Evolutionary conservation across 208 protist species (phyloP).

Genomic region (Crithidia expoeki): DNA sequence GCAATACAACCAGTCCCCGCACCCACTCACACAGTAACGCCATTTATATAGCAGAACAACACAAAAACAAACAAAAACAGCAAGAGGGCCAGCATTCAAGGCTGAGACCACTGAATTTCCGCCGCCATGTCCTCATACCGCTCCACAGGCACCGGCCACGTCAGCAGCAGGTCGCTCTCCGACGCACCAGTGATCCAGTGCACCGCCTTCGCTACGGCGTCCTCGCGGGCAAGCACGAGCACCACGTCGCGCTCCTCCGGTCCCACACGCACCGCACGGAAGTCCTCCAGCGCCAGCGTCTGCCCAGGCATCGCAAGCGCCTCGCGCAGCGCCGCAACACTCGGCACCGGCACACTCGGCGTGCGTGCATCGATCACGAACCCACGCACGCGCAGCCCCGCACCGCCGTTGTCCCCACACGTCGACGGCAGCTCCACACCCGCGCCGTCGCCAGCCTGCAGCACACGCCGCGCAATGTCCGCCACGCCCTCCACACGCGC

Average conservation of each 20-base stretch:
- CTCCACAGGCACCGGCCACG: slow-evolving; percentile 43
- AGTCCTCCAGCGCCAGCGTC: slow-evolving; percentile 67
- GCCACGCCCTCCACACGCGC: slow-evolving; percentile 6
- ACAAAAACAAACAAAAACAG: neutral
- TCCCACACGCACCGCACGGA: slow-evolving; percentile 36
- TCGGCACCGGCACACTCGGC: slow-evolving; percentile 7
- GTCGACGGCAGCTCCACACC: slow-evolving; percentile 28
- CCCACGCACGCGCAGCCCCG: slow-evolving; percentile 34
- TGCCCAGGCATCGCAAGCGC: slow-evolving; percentile 53
- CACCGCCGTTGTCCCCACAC: slow-evolving; percentile 17
- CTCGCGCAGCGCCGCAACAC: neutral
- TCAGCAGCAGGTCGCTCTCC: slow-evolving; percentile 51
- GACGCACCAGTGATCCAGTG: slow-evolving; percentile 54
- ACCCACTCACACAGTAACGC: too few species aligned
- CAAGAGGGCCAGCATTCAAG: too few species aligned
- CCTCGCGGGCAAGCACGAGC: slow-evolving; percentile 38
- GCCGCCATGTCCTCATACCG: slow-evolving; percentile 48
- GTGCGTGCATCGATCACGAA: slow-evolving; percentile 43
- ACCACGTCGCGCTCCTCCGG: slow-evolving; percentile 27
- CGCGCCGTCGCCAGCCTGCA: neutral
- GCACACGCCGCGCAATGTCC: neutral
- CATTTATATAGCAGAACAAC: neutral
- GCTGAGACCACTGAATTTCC: slow-evolving; percentile 35
- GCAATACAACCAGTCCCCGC: too few species aligned
- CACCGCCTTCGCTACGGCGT: slow-evolving; percentile 38